phyloP scores from a whole-genome alignment of 257 asterid genomes.

The Asclepias syriaca region DNA sequence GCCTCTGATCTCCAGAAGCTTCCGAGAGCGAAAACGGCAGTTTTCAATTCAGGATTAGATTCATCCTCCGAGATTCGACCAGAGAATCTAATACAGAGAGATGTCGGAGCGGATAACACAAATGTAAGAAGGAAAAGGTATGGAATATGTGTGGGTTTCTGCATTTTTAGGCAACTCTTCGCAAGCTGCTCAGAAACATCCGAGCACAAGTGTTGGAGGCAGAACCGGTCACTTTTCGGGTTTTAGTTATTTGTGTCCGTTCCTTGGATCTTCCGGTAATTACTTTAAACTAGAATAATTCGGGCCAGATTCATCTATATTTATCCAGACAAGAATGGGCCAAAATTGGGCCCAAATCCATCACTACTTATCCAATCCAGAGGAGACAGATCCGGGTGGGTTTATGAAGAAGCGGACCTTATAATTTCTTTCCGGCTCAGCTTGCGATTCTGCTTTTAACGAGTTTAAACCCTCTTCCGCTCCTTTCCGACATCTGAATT shows the following conservation, averaged over 20 bases:
- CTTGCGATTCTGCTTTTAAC: background rate
- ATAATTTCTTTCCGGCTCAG: background rate
- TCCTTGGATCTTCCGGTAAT: background rate
- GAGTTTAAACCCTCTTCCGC: background rate
- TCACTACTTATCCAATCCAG: too few species aligned
- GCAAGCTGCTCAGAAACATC: background rate
- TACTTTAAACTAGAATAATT: too few species aligned
- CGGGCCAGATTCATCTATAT: too few species aligned
- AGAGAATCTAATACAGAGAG: slow-evolving; percentile 65
- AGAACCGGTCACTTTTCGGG: background rate
- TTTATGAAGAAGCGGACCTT: background rate
- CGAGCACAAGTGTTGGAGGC: background rate
- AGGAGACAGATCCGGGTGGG: too few species aligned
- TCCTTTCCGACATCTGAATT: background rate
- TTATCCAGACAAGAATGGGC: too few species aligned
- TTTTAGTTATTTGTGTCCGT: background rate
- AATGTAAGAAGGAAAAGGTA: slow-evolving; percentile 25
- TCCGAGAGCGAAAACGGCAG: slow-evolving; percentile 82
- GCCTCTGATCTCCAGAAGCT: slow-evolving; percentile 99
- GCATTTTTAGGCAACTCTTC: slow-evolving; percentile 9
- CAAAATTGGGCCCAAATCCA: too few species aligned
- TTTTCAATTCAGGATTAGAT: slow-evolving; percentile 44
- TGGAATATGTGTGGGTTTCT: background rate
- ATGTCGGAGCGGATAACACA: slow-evolving; percentile 25
- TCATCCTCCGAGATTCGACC: slow-evolving; percentile 37